phyloP scores from a whole-genome alignment of 2,329 filamentous ascomycete species.

The Sclerotinia trifoliorum region DNA sequence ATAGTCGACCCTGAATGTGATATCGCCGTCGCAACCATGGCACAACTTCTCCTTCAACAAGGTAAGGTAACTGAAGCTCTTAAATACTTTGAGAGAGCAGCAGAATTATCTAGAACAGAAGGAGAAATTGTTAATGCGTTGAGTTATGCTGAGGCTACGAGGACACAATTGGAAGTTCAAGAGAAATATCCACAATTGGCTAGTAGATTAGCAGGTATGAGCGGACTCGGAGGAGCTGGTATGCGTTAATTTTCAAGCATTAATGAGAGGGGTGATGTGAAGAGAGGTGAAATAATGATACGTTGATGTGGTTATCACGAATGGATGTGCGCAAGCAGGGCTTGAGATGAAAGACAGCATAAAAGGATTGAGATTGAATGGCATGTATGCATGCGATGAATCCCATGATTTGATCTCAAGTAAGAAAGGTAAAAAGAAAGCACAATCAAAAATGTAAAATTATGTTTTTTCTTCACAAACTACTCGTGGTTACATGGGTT shows the following conservation, averaged over 20 bases:
- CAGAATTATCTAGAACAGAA: conserved; percentile 90
- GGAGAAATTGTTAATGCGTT: conserved; percentile 95
- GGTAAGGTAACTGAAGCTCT: conserved; percentile 94
- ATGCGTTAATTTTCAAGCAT: conserved; percentile 32
- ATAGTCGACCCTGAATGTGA: conserved; percentile 97
- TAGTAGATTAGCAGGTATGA: conserved; percentile 65
- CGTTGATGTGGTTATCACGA: background rate
- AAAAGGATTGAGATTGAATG: background rate
- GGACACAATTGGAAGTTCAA: conserved; percentile 90
- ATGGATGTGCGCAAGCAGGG: background rate
- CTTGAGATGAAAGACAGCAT: background rate
- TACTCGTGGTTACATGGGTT: background rate
- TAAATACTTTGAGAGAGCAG: conserved; percentile 94
- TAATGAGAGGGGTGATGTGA: background rate
- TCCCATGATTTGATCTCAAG: conserved; percentile 20
- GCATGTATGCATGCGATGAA: conserved; percentile 7
- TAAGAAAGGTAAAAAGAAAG: conserved; percentile 17
- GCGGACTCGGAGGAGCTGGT: conserved; percentile 37
- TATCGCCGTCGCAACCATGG: conserved; percentile 98
- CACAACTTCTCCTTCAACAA: conserved; percentile 93
- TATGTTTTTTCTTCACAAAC: background rate
- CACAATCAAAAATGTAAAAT: conserved; percentile 18
- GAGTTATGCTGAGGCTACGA: conserved; percentile 93
- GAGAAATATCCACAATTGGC: conserved; percentile 82
- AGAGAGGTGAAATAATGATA: background rate